Percentiles rank a stretch among this genome's conserved stretches.
These are phyloP conservation scores for Diutina neorugosa DNA, from an alignment of 1,139 yeast species.

Conservation along the genomic window DNA sequence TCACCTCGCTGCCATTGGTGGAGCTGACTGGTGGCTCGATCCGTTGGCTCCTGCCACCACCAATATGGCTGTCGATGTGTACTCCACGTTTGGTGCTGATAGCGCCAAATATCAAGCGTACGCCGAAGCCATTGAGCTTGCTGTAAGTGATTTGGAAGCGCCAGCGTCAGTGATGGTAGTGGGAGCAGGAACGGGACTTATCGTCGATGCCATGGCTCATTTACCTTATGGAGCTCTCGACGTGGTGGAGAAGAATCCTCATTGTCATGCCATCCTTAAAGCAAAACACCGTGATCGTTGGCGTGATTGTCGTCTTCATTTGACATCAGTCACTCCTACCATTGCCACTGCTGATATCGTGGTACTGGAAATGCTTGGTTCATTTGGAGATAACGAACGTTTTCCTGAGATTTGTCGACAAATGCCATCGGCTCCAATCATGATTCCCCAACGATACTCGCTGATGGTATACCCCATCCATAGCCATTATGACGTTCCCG, in stretches of 20 bases:
- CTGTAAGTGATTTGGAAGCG: slow-evolving; percentile 23
- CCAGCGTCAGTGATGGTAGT: slow-evolving; percentile 32
- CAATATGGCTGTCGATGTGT: slow-evolving; percentile 45
- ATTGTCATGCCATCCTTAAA: slow-evolving; percentile 39
- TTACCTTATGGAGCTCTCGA: slow-evolving; percentile 14
- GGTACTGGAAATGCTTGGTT: slow-evolving; percentile 56
- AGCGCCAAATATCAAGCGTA: slow-evolving; percentile 54
- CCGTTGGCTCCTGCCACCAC: slow-evolving; percentile 66
- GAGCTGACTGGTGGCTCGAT: slow-evolving; percentile 10
- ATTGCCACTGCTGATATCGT: neutral
- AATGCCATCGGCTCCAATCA: slow-evolving; percentile 14
- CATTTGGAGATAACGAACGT: slow-evolving; percentile 85
- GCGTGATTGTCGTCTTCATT: neutral
- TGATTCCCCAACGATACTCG: slow-evolving; percentile 41
- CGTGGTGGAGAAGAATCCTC: slow-evolving; percentile 56
- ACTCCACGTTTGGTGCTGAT: slow-evolving; percentile 63
- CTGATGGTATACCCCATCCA: neutral
- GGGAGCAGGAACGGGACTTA: slow-evolving; percentile 87
- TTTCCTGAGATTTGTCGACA: slow-evolving; percentile 59
- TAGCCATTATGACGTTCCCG: neutral
- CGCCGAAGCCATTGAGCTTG: slow-evolving; percentile 50
- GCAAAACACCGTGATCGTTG: slow-evolving; percentile 8
- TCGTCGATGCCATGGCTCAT: slow-evolving; percentile 18
- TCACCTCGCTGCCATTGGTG: neutral
- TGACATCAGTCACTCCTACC: neutral